Conservation (phyloP, 495 filamentous ascomycete species). For the Neurospora sp. region DNA sequence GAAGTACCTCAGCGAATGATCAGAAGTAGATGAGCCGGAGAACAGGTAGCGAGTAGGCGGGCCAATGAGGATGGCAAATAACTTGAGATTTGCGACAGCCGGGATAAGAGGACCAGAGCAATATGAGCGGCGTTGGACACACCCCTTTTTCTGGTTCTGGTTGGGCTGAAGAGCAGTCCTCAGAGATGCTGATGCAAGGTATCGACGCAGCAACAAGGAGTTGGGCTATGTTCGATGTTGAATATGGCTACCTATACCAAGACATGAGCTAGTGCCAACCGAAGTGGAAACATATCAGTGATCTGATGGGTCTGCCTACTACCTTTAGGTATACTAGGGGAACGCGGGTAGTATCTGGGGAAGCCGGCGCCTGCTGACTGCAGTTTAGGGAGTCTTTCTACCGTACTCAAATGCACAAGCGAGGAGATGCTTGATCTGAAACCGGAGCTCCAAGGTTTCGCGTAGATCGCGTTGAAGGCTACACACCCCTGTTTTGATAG, state of each 20-base stretch:
- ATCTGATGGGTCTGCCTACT: neutral
- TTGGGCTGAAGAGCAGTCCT: conserved; percentile 11
- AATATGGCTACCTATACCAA: conserved; percentile 1
- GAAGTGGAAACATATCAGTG: neutral
- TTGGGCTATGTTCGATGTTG: conserved; percentile 18
- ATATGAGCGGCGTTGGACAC: conserved; percentile 22
- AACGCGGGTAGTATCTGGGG: neutral
- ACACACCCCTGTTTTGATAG: conserved; percentile 19
- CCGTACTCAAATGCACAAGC: conserved; percentile 26
- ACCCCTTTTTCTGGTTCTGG: conserved; percentile 13
- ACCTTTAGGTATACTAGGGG: neutral
- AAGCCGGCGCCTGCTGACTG: conserved; percentile 13
- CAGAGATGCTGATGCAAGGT: conserved; percentile 14
- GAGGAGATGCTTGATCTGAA: conserved; percentile 20
- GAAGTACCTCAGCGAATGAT: conserved; percentile 4
- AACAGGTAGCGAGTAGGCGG: conserved; percentile 17
- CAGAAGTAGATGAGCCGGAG: conserved; percentile 10
- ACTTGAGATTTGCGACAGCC: conserved; percentile 17
- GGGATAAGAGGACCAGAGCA: conserved; percentile 17
- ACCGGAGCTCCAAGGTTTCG: conserved; percentile 18
- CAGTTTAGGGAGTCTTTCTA: conserved; percentile 19
- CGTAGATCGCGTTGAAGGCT: conserved; percentile 20
- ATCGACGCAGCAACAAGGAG: conserved; percentile 15
- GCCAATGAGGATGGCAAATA: conserved; percentile 20
- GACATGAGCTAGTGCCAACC: neutral